Base-by-base conservation (phyloP, 1,139 yeast species). In the Debaryomyces fabryi region DNA sequence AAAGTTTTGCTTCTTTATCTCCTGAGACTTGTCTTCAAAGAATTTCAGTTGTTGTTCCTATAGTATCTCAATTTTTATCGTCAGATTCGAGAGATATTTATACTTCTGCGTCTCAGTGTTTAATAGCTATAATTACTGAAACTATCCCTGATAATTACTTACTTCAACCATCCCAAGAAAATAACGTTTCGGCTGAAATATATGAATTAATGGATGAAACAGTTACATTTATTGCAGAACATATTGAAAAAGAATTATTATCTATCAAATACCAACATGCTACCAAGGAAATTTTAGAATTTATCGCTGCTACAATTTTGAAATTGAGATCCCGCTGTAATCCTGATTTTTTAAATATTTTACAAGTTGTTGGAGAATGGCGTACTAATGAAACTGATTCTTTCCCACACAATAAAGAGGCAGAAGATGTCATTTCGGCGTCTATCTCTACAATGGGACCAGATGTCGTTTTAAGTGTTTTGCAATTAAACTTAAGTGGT, bases 361-460 rank as follows among this genome's bases (percentile, higher is more conserved):
- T 93, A 54, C 84, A 83, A 54, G 78, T 83, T 23, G 85, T 92
- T 46, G 99, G 97, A 54, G 83, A 83, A 47, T 85, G 97, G 87
- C 79, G 99, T 69, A 82, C 96, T 1, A 79, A 81, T 57, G 95
- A 89, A 62, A 81, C 83, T 25, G 83, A 79, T 40, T 76, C 79
- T 44, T 83, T 86, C 56, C 91, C 92, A 39, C 81, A 84, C 54
- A 85, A 88, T 57, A 80, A 79, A 50, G 95, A 86, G 58, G 86
- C 95, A 18, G 99, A 93, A 64, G 78, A 76, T 32, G 90, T 90
- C 2, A 80, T 93, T 53, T 84, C 91, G 23, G 82, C 92, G 32
- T 90, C 93, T 2, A 82, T 93, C 46, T 67, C 88, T 2, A 82
- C 86, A 7, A 67, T 92, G 66, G 99, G 99, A 1, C 97, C 98